phyloP scores from a whole-genome alignment of 306 rosid genomes.

The Quercus wislizeni region DNA sequence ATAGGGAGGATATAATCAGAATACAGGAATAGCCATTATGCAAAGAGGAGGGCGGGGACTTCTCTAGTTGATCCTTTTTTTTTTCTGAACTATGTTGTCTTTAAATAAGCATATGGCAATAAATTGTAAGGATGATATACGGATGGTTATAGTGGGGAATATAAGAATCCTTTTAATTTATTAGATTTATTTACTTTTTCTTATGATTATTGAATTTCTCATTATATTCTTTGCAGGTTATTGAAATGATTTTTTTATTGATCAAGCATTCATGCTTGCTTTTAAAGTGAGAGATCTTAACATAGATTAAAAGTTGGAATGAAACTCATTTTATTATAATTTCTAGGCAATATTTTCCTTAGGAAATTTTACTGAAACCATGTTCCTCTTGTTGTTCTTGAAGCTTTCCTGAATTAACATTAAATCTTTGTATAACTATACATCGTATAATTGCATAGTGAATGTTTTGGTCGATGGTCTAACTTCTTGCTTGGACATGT shows the following conservation, averaged over 20 bases:
- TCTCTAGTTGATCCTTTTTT: constrained; percentile 31
- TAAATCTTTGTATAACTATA: neutral
- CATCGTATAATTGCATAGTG: neutral
- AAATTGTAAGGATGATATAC: constrained; percentile 55
- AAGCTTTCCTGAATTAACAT: neutral
- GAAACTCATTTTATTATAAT: neutral
- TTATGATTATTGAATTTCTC: constrained; percentile 9
- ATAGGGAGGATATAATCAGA: constrained; percentile 31
- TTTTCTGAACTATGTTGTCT: constrained; percentile 41
- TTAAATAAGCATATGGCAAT: constrained; percentile 70
- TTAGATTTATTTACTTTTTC: constrained; percentile 12
- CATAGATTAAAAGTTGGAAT: constrained; percentile 4
- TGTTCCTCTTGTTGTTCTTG: neutral
- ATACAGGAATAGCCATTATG: constrained; percentile 43
- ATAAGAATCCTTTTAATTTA: constrained; percentile 38
- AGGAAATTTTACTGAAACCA: neutral
- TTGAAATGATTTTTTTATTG: neutral
- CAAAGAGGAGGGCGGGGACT: constrained; percentile 34
- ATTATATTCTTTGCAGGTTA: constrained; percentile 18
- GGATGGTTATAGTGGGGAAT: constrained; percentile 57
- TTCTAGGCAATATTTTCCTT: neutral
- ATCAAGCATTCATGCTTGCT: neutral
- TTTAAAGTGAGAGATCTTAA: constrained; percentile 1
- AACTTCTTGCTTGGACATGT: constrained; percentile 10
- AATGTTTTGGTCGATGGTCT: neutral